Evolutionary conservation across 2,329 filamentous ascomycete genomes (phyloP), one percentile per base, ranked within the genome.

Genomic region (Lachnellula willkommii): DNA sequence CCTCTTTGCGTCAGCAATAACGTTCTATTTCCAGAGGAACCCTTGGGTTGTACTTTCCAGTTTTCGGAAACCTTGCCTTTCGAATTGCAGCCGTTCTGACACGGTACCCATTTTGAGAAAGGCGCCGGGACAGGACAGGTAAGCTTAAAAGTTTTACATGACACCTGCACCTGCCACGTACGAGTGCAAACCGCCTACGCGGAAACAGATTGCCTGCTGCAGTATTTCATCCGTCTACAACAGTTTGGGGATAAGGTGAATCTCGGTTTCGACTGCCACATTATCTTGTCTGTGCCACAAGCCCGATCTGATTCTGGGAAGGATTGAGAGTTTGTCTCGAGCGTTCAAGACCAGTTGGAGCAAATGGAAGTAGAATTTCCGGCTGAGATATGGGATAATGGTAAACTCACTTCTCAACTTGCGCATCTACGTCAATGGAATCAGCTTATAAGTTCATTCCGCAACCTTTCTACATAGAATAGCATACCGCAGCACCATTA

Each of bases 201-300:
- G 2, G 62, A 65, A 7, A 59, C 65, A 2, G 66, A 69, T 46
- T 50, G 57, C 22, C 56, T 67, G 1, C 52, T 69, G 12, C 63
- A 60, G 11, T 63, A 66, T 47, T 59, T 63, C 42, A 52, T 69
- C 15, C 56, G 57, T 20, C 26, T 69, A 2, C 63, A 65, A 40
- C 58, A 57, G 37, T 55, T 69, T 40, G 58, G 61, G 3, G 64
- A 68, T 49, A 63, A 69, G 24, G 58, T 67, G 11, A 64, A 60
- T 52, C 49, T 62, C 26, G 58, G 65, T 2, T 69, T 68, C 48
- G 59, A 66, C 48, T 68, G 68, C 24, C 56, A 60, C 40, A 55
- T 55, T 17, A 50, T 50, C n/a, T 47, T 52, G 12, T 40, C 59
- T 17, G 48, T 60, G 20, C 55, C 60, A 9, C 60, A n/a, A 60